Conservation (phyloP, 78 protist genomes). For the Planoprotostelium fungivorum region DNA sequence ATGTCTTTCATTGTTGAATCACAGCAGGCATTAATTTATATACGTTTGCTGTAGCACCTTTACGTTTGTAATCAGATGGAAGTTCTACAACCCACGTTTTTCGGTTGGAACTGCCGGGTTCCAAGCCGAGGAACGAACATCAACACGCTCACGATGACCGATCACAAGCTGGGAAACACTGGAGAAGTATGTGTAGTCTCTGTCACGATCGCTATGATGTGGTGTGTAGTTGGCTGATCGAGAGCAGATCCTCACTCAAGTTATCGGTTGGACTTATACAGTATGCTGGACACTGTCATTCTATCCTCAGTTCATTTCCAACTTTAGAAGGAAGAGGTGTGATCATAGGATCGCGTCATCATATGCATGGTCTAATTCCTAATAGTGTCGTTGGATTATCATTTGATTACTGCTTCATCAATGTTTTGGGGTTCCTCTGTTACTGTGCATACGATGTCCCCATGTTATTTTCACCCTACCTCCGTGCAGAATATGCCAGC, state of each 20-base stretch:
- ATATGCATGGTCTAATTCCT: neutral
- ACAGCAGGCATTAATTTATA: no score
- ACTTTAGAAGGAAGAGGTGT: neutral
- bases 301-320: neutral
- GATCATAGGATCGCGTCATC: neutral
- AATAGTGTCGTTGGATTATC: constrained; percentile 1
- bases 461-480: neutral
- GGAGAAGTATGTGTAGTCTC: neutral
- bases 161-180: neutral
- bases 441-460: neutral
- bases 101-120: no score
- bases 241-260: neutral
- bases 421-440: neutral
- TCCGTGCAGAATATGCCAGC: neutral
- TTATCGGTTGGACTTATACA: constrained; percentile 1
- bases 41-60: no score
- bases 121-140: no score
- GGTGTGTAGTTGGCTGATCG: no score
- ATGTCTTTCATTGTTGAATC: no score
- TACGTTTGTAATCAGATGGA: no score
- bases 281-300: neutral
- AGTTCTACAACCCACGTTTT: no score
- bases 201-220: neutral
- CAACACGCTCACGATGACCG: no score
- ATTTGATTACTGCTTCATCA: neutral